A percentile compares a stretch with the other conserved stretches of the same genome.
Evolutionary conservation across 192 early-diverging fungal species (phyloP).

Genomic region (Allomyces arbusculus): DNA sequence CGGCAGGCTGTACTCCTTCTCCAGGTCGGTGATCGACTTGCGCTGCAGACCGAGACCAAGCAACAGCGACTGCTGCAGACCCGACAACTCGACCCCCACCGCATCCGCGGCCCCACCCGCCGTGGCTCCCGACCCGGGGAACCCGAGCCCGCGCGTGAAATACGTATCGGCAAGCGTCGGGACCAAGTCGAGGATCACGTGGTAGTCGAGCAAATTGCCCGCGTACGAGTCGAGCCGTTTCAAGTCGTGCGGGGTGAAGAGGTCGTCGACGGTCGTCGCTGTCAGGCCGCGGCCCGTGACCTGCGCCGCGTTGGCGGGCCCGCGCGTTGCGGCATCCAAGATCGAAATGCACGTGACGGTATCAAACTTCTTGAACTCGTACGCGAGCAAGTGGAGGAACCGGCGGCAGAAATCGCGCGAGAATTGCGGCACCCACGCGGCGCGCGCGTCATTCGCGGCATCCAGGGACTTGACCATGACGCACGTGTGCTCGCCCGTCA

Average conservation of each 20-base stretch:
- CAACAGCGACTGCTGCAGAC: constrained; percentile 69
- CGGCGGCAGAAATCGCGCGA: constrained; percentile 76
- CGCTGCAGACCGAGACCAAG: constrained; percentile 80
- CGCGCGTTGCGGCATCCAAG: constrained; percentile 47
- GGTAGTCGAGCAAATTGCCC: constrained; percentile 91
- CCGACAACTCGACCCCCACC: constrained; percentile 42
- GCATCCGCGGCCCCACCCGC: background rate
- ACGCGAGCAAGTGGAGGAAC: constrained; percentile 72
- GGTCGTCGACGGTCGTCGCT: constrained; percentile 6
- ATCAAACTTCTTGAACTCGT: constrained; percentile 67
- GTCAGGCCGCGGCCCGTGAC: constrained; percentile 3
- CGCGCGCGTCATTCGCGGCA: constrained; percentile 13
- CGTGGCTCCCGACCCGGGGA: constrained; percentile 19
- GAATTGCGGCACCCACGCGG: constrained; percentile 67
- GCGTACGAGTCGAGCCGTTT: constrained; percentile 91
- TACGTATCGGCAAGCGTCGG: constrained; percentile 60
- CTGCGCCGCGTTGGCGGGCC: constrained; percentile 13
- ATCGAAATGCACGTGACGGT: constrained; percentile 63
- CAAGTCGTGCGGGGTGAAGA: constrained; percentile 66
- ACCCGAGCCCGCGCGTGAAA: constrained; percentile 29
- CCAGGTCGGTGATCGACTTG: constrained; percentile 74
- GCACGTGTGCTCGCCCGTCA: constrained; percentile 96
- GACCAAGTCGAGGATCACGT: constrained; percentile 83
- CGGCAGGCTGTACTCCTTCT: constrained; percentile 66
- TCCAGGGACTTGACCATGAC: constrained; percentile 79